Evolutionary conservation across 2,329 filamentous ascomycete species (phyloP), one percentile per base, ranked within the genome.

Genomic region (Monilinia fructicola): DNA sequence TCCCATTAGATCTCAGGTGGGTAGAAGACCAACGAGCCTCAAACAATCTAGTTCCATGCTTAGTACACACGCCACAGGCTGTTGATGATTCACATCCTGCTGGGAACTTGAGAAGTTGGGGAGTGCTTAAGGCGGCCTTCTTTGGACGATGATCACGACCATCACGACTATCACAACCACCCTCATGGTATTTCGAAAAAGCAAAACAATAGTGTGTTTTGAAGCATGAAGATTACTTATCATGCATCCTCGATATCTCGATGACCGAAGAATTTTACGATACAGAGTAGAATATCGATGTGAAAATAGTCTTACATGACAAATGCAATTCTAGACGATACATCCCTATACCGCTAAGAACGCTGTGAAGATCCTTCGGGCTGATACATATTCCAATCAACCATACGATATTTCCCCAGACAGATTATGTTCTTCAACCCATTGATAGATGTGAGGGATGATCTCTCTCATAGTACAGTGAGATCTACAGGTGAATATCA

Each of bases 111-210:
- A 10, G 48, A 52, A 6, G 48, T n/a, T 54, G 11, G 53, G 59
- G 12, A 62, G 35, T 60, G 54, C 31, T 65, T 65, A 65, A 65
- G 44, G 64, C 55, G 64, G 54, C 54, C 63, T 42, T 52, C 54
- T 18, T 59, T n/a, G 9, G 35, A 26, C 28, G 58, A 50, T 38
- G 58, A 50, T 52, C 58, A 35, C 31, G 42, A 60, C 48, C 38
- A 35, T 31, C 28, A 31, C 28, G 28, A 31, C 28, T 6, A 31
- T 35, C 42, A 59, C 12, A 26, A 59, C 40, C 26, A 46, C 50
- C 26, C 50, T 21, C 50, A 54, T 5, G 52, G 50, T 46, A 59
- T 46, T 21, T 50, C 23, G 2, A 4, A 52, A 40, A 38, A 60
- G 35, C 14, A 26, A 48, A 50, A 50, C 26, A 50, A 5, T 28